Base-by-base conservation (phyloP, 139 green algal genomes). In the Astrephomene gubernaculifera region DNA sequence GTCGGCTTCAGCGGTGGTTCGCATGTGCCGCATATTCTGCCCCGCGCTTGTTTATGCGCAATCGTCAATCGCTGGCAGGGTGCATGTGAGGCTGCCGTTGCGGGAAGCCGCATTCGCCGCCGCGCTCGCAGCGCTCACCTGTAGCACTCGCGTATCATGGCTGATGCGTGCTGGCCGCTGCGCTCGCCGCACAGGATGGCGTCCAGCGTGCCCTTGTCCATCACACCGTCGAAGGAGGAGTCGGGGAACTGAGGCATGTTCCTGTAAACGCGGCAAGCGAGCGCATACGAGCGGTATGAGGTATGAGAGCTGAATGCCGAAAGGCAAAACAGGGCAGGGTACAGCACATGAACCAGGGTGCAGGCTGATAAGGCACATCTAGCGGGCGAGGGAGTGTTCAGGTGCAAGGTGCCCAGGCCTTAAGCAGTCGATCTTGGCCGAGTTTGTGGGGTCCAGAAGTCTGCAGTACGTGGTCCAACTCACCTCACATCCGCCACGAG, bases 181-280 rank as follows among this genome's bases (percentile, higher is more conserved):
- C n/a, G 19, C 53, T 80, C 81, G 24, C 73, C 85, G 54, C 86
- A 92, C 71, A 93, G 29, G 8, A 92, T 71, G 6, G 91, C 89
- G 71, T 94, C 91, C 43, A 93, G 41, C 0, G 91, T 94, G 27
- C 91, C 91, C 65, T 94, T 94, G 86, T 94, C 91, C 29, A 94
- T 31, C 31, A 94, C 82, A 2, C 74, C 88, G 35, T 85, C 87
- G 64, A 91, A 92, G 22, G 54, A 73, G 60, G 9, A 4, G 61
- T 74, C 76, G 5, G 25, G 29, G 57, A 91, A 86, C 45, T 91
- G 75, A 3, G 82, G 81, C 87, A 90, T 86, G 57, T 49, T 41
- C 81, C 87, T 88, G 86, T 44, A 29, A 0, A 57, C 14, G 49
- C 49, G 14, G 49, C n/a, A n/a, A n/a, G n/a, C n/a, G n/a, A n/a